Conservation (phyloP, 305 asterid genomes). For the Vinca major region DNA sequence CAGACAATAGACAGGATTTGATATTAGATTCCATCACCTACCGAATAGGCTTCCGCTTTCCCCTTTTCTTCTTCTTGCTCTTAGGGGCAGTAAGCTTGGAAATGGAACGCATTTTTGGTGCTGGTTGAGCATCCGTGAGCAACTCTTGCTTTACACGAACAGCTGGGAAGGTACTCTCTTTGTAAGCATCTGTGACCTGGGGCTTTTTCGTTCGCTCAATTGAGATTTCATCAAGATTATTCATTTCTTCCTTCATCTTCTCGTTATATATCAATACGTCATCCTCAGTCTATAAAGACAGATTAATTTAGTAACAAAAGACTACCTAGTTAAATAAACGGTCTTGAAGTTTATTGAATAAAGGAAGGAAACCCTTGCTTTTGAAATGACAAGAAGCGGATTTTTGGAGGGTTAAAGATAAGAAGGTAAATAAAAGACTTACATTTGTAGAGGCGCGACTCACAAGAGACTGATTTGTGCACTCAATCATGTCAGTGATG, state of each 20-base stretch:
- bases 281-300: slow-evolving; percentile 18
- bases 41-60: slow-evolving; percentile 12
- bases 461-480: slow-evolving; percentile 22
- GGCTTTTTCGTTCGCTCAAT: slow-evolving; percentile 29
- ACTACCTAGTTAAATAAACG: not conserved
- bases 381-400: not conserved
- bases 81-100: slow-evolving; percentile 13
- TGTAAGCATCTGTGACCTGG: slow-evolving; percentile 17
- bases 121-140: slow-evolving; percentile 12
- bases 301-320: not conserved
- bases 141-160: slow-evolving; percentile 20
- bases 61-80: slow-evolving; percentile 14
- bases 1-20: not conserved
- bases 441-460: slow-evolving; percentile 26
- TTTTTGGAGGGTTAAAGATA: not conserved
- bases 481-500: slow-evolving; percentile 30
- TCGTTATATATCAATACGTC: slow-evolving; percentile 34
- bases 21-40: not conserved
- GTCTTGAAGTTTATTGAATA: not conserved
- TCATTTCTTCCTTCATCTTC: slow-evolving; percentile 35
- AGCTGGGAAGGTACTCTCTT: slow-evolving; percentile 19
- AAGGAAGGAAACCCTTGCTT: not conserved
- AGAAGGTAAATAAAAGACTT: slow-evolving; percentile 17
- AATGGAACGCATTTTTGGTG: slow-evolving; percentile 9
- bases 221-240: slow-evolving; percentile 28